phyloP scores from a whole-genome alignment of 768 basidiomycete species.

The Leccinum boreale region DNA sequence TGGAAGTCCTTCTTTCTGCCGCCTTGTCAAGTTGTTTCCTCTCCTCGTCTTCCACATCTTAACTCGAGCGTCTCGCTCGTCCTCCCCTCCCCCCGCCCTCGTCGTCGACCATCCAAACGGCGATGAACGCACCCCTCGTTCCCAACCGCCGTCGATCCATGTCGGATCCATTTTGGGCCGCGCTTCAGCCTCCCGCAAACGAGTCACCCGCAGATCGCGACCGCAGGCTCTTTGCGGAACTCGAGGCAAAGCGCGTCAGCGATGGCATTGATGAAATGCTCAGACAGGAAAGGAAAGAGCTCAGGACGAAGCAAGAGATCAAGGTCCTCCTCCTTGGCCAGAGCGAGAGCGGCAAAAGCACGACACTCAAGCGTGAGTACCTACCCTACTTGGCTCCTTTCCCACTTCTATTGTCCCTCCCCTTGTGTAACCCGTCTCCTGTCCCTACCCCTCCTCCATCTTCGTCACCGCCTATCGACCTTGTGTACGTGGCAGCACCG shows the following conservation, averaged over 20 bases:
- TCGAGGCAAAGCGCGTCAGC: constrained; percentile 69
- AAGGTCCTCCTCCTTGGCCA: constrained; percentile 81
- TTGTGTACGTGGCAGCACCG: not conserved
- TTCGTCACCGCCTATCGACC: not conserved
- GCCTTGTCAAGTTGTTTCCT: constrained; percentile 12
- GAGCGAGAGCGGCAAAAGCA: constrained; percentile 89
- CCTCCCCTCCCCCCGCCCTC: constrained; percentile 2
- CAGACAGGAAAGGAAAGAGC: constrained; percentile 60
- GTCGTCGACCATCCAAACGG: constrained; percentile 2
- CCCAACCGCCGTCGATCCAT: constrained; percentile 42
- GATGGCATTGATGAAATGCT: constrained; percentile 81
- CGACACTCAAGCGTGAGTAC: constrained; percentile 81
- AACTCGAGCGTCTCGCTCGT: constrained; percentile 18
- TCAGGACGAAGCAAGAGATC: constrained; percentile 60
- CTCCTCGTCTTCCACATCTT: constrained; percentile 14
- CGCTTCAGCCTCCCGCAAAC: constrained; percentile 65
- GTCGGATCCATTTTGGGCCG: constrained; percentile 70
- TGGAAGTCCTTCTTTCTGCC: constrained; percentile 24
- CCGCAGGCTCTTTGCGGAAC: constrained; percentile 59
- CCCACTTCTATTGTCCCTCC: constrained; percentile 4
- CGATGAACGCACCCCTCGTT: constrained; percentile 29
- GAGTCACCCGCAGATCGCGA: constrained; percentile 70
- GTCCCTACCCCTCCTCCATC: not conserved
- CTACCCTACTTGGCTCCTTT: constrained; percentile 1
- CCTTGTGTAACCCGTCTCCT: not conserved